Conservation (phyloP, 805 yeast genomes). For the Blastobotrys peoriensis region DNA sequence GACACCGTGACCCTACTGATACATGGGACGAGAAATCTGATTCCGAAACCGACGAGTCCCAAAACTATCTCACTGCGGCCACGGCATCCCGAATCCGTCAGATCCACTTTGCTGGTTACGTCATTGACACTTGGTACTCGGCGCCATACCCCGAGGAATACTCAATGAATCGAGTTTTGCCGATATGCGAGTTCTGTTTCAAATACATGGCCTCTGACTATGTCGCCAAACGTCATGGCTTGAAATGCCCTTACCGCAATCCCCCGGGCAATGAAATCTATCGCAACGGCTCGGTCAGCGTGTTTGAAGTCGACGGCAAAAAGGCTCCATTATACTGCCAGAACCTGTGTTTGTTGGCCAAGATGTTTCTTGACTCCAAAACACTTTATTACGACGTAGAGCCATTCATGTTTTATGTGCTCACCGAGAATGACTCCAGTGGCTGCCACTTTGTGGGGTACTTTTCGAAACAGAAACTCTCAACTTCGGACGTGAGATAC, state of each 20-base stretch:
- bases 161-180: conserved; percentile 53
- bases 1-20: neutral
- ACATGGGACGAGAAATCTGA: neutral
- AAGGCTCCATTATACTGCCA: conserved; percentile 79
- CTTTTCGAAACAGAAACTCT: conserved; percentile 73
- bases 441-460: conserved; percentile 85
- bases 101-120: conserved; percentile 65
- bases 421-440: conserved; percentile 57
- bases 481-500: conserved; percentile 32
- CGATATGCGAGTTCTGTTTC: conserved; percentile 79
- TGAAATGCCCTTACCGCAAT: conserved; percentile 62
- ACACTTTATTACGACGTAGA: conserved; percentile 93
- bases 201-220: conserved; percentile 69
- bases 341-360: conserved; percentile 82
- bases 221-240: conserved; percentile 59
- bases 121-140: conserved; percentile 86
- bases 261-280: conserved; percentile 95
- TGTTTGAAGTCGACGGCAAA: conserved; percentile 92
- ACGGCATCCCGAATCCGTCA: conserved; percentile 42
- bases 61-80: neutral
- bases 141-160: conserved; percentile 92
- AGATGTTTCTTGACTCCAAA: conserved; percentile 82
- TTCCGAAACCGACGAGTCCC: conserved; percentile 3
- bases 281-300: conserved; percentile 58
- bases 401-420: conserved; percentile 83